Percentiles rank a stretch among this genome's conserved stretches.
Evolutionary conservation across 345 rosid genomes (phyloP).

Genomic region (Citrus maxima): DNA sequence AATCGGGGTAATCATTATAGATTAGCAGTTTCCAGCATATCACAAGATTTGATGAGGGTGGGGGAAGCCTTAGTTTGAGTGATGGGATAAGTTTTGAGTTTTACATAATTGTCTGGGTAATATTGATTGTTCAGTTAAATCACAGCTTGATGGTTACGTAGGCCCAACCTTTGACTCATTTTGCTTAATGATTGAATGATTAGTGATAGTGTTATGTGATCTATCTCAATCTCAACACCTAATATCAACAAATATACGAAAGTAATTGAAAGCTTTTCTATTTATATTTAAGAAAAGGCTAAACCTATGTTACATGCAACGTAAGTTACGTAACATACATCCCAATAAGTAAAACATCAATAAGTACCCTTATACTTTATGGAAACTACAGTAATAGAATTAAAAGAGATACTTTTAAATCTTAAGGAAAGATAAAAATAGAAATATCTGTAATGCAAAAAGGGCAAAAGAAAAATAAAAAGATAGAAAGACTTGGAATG

Average conservation of each 20-base stretch:
- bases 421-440: no score
- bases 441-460: no score
- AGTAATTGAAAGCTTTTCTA: not conserved
- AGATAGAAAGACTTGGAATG: no score
- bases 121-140: not conserved
- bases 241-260: not conserved
- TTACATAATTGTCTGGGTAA: not conserved
- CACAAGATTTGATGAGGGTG: not conserved
- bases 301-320: no score
- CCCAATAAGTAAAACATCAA: no score
- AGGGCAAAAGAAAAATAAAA: no score
- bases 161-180: not conserved
- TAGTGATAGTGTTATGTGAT: not conserved
- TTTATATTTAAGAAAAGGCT: not conserved
- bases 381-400: no score
- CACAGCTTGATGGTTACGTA: not conserved
- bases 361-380: no score
- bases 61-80: not conserved
- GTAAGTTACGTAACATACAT: no score
- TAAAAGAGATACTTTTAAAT: no score
- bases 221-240: not conserved
- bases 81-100: not conserved
- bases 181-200: not conserved
- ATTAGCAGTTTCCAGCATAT: not conserved
- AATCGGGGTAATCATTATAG: not conserved